Evolutionary conservation across 1,139 yeast species (phyloP), one percentile per base, ranked within the genome.

Genomic region (Zygosaccharomyces sapae): DNA sequence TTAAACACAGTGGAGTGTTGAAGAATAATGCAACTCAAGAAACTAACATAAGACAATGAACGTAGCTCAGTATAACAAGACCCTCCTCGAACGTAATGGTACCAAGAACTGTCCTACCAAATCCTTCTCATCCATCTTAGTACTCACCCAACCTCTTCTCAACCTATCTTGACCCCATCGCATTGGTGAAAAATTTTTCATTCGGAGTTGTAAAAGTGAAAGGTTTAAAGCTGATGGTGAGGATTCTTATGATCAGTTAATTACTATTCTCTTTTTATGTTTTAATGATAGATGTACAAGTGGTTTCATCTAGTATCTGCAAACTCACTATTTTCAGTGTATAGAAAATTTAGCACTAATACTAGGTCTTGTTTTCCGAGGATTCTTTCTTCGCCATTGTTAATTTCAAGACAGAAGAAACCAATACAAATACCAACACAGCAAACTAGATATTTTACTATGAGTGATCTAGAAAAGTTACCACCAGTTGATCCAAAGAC

Each of bases 401-500:
- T 12, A 20, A 18, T 13, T 27, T 29, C 35, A 12, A 33, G 18
- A 33, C 8, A 4, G 12, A 42, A 22, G 31, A 35, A 37, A 12
- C 38, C 40, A 24, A 7, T 10, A 10, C 30, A 27, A n/a, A n/a
- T n/a, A n/a, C n/a, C n/a, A n/a, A n/a, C n/a, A 9, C 46, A 38
- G 33, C 46, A 45, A 19, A 30, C 33, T 19, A 45, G 51, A 39
- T 29, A 25, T 41, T 49, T 49, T 44, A 49, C 42, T n/a, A 61
- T 61, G 65, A 57, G 61, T 49, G 67, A 63, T 43, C 55, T 62
- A 41, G 62, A 56, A 29, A 55, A 55, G 33, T 52, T 64, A 38
- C 69, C 69, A 42, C 63, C 63, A 43, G 67, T 66, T 10, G 69
- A 66, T 48, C 66, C 68, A 45, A 55, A 46, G 38, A 66, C 68